Evolutionary conservation across 352 stramenopile genomes (phyloP), one percentile per base, ranked within the genome.

Genomic region (Phytophthora pluvialis): DNA sequence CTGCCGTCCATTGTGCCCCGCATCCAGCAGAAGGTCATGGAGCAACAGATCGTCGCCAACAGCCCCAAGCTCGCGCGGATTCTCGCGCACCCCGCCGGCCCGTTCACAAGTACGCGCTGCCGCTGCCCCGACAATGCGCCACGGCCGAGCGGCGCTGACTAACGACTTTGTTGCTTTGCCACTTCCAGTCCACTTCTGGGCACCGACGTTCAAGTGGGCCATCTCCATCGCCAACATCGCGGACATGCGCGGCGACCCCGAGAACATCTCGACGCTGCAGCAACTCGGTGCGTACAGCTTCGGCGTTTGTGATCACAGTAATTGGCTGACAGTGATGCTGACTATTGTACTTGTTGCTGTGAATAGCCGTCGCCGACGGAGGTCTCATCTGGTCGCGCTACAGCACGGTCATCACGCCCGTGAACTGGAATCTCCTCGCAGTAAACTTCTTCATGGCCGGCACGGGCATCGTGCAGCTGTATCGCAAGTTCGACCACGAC

Each of bases 361-460:
- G 7, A 25, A 36, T 45, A 79, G 88, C 88, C 51, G 80, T 96
- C 39, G 76, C 80, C 35, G 56, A 69, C 33, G 94, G 85, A 29
- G 88, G 88, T 29, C 62, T 96, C 49, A 94, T 97, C 64, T 97
- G 89, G 88, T 94, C 84, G 33, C 83, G 89, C 47, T 97, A 97
- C 74, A 91, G 75, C 64, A 75, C 93, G 29, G 80, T 96, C 25
- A 94, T 97, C 65, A 95, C 81, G 33, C 89, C 89, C 31, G 87
- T 93, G 65, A 97, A 97, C 81, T 97, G 90, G 79, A 97, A 95
- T 65, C 73, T 97, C n/a, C 93, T 97, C 59, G 73, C 81, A 2
- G 90, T 97, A 44, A 97, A 97, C 63, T 73, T 94, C 32, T 94
- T 95, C 57, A 96, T 97, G 84, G 88, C 78, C 42, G 81, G 70